phyloP scores from a whole-genome alignment of 352 stramenopile genomes.

The Aphanomyces astaci region DNA sequence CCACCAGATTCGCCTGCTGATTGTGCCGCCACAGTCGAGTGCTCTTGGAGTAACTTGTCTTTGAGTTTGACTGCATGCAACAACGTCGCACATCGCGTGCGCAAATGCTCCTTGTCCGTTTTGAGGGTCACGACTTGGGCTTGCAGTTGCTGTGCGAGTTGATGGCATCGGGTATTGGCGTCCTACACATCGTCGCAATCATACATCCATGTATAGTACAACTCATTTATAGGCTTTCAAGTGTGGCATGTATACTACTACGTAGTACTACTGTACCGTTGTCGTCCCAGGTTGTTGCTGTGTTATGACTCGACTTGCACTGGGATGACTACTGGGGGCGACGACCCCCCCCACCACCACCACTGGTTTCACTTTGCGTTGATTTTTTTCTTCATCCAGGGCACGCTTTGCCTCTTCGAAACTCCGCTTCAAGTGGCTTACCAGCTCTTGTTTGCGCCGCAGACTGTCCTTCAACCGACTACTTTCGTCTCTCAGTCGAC shows the following conservation, averaged over 20 bases:
- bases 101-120: background rate
- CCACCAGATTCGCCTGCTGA: background rate
- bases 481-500: constrained; percentile 1
- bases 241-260: no score
- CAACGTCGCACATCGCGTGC: background rate
- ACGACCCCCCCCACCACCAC: no score
- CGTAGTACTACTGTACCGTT: no score
- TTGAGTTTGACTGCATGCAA: background rate
- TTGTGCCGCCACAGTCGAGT: background rate
- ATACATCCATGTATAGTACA: no score
- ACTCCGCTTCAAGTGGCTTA: background rate
- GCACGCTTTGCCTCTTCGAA: background rate
- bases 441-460: constrained; percentile 7
- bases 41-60: background rate
- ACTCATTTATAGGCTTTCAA: no score
- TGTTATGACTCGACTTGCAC: no score
- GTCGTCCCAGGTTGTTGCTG: no score
- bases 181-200: no score
- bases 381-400: background rate
- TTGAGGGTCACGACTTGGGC: background rate
- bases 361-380: background rate
- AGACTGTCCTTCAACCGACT: background rate
- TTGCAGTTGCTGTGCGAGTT: background rate
- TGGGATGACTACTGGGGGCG: no score
- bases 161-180: background rate